Evolutionary conservation across 371 early-diverging fungal species (phyloP), one percentile per base, ranked within the genome.

Genomic region (Syncephalastrum monosporum): DNA sequence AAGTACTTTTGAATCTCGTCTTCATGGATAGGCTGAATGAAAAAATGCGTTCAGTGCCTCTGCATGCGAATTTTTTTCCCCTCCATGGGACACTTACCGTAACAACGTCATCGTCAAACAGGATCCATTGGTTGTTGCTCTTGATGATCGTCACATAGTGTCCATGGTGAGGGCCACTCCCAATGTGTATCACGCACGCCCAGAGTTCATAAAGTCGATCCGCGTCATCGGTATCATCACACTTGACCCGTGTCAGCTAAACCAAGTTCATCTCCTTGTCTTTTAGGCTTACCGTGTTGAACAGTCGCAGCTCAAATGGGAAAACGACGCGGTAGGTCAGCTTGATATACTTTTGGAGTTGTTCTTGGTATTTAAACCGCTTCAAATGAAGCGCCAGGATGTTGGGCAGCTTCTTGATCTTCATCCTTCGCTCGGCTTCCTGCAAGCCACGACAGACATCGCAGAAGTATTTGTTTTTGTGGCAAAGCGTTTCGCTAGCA

Each of bases 341-440:
- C 72, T 98, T 98, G 63, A 91, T 87, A 60, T 94, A 91, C 56
- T 91, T 82, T 53, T 92, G 91, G 56, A 94, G 74, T 38, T 88
- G 84, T 63, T 97, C 96, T 69, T 95, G 93, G 71, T 92, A 97
- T 69, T 98, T 98, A 77, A 98, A 98, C 24, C 98, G 85, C 68
- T 98, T 98, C 38, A 98, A 75, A 63, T 98, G 98, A 38, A 98
- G 83, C 0, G 96, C 96, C 27, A 98, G 75, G 16, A 98, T 91
- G 58, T 94, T 95, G 17, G 98, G 98, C 27, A 96, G 71, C 62
- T 85, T 81, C 68, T 94, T 93, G 46, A 98, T 90, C 61, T 94
- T 94, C 97, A 98, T 96, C 59, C 87, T 79, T 63, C 92, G 89
- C 69, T 98, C 96, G 17, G 98, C 98, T 67, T 98, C 98, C 71